Percentiles rank a stretch among this genome's conserved stretches.
Conservation (phyloP, 192 early-diverging fungal species). For the Lunasporangiospora selenospora region DNA sequence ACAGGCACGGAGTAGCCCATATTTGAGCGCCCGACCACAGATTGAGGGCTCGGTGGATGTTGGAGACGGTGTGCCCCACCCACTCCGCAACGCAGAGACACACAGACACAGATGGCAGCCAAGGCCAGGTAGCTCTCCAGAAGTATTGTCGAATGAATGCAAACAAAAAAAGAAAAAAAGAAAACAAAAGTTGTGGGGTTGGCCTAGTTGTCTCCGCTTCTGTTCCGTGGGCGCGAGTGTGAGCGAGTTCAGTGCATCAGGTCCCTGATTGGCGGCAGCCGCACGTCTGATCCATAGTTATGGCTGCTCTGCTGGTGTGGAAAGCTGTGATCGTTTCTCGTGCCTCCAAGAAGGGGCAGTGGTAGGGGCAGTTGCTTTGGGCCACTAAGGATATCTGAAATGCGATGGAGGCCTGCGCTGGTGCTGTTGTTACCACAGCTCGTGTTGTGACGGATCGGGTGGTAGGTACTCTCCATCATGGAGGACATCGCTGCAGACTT, state of each 20-base stretch:
- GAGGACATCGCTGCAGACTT: constrained; percentile 25
- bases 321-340: not conserved
- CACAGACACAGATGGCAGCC: too few relatives aligned
- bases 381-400: constrained; percentile 8
- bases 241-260: constrained; percentile 20
- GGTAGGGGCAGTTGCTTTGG: constrained; percentile 8
- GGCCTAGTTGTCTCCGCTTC: not conserved
- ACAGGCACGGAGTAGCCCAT: too few relatives aligned
- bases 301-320: not conserved
- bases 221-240: not conserved
- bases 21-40: too few relatives aligned
- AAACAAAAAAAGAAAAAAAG: constrained; percentile 2
- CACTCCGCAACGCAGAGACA: too few relatives aligned
- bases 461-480: constrained; percentile 49
- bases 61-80: too few relatives aligned
- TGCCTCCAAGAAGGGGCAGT: constrained; percentile 28
- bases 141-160: not conserved
- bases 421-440: constrained; percentile 10
- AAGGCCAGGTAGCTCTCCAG: constrained; percentile 3
- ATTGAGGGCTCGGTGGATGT: too few relatives aligned
- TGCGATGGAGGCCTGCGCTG: constrained; percentile 2
- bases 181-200: constrained; percentile 14
- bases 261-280: constrained; percentile 40
- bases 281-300: constrained; percentile 37
- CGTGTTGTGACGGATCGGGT: constrained; percentile 14